phyloP scores from a whole-genome alignment of 305 asterid genomes.

The Solanum hybrid region DNA sequence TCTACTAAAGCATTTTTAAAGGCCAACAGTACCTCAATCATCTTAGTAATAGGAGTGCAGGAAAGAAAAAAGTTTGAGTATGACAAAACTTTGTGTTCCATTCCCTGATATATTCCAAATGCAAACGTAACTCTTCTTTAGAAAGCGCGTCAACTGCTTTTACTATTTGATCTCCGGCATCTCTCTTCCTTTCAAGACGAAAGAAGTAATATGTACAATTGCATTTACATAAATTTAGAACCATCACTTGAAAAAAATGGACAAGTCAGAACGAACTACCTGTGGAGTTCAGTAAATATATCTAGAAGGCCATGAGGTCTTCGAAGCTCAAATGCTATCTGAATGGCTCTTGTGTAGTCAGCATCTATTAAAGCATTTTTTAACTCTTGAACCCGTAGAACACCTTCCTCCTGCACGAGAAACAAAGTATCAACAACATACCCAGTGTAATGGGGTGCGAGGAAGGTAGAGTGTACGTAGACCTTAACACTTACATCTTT shows the following conservation, averaged over 20 bases:
- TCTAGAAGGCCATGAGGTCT: constrained; percentile 73
- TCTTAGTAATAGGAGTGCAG: constrained; percentile 47
- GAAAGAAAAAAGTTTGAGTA: constrained; percentile 56
- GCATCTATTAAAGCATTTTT: constrained; percentile 78
- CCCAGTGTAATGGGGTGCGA: neutral
- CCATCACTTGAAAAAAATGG: neutral
- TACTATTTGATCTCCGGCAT: constrained; percentile 32
- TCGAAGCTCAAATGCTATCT: constrained; percentile 86
- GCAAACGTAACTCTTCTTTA: constrained; percentile 47
- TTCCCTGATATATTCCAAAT: constrained; percentile 71
- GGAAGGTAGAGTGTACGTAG: no score
- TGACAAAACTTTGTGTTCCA: constrained; percentile 88
- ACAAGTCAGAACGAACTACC: constrained; percentile 19
- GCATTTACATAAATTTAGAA: neutral
- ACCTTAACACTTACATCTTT: constrained; percentile 41
- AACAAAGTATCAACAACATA: neutral
- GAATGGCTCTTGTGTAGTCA: constrained; percentile 72
- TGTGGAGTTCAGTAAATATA: constrained; percentile 63
- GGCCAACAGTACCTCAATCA: constrained; percentile 44
- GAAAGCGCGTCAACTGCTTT: constrained; percentile 49
- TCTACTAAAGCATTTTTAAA: neutral
- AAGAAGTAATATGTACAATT: neutral
- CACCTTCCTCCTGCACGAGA: constrained; percentile 65
- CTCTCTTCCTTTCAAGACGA: constrained; percentile 35
- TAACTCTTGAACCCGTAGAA: constrained; percentile 78